Conservation (phyloP, 2,329 filamentous ascomycete genomes). For the Fusarium napiforme region DNA sequence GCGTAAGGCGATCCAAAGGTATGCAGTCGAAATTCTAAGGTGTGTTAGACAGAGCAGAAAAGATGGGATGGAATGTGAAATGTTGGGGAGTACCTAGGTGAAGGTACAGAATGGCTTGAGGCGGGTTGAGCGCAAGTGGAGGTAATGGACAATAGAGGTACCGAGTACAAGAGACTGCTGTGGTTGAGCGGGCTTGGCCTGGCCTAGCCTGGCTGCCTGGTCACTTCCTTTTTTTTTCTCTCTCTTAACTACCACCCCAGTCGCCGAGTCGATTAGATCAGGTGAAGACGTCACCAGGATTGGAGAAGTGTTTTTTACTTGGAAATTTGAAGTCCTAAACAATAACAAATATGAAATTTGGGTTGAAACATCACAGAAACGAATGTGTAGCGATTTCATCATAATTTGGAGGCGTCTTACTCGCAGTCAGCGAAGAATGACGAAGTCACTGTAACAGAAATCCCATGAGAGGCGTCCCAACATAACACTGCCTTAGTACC, state of each 20-base stretch:
- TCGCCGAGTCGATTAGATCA: constrained; percentile 17
- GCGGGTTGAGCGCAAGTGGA: constrained; percentile 10
- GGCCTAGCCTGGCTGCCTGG: background rate
- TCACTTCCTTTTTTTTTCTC: constrained; percentile 6
- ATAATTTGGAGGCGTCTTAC: constrained; percentile 12
- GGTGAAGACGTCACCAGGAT: constrained; percentile 36
- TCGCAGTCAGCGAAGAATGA: constrained; percentile 27
- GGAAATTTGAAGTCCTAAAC: background rate
- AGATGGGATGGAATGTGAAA: constrained; percentile 35
- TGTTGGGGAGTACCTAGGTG: constrained; percentile 24
- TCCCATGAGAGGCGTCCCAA: constrained; percentile 28
- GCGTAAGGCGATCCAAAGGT: constrained; percentile 11
- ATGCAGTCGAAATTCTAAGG: constrained; percentile 15
- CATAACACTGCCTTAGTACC: constrained; percentile 23
- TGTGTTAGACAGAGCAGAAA: constrained; percentile 6
- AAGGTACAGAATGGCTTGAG: constrained; percentile 17
- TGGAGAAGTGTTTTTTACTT: background rate
- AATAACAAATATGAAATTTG: background rate
- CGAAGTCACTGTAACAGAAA: constrained; percentile 26
- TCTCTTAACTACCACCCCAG: constrained; percentile 5
- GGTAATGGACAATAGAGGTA: constrained; percentile 15
- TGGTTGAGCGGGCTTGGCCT: constrained; percentile 20
- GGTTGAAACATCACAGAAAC: background rate
- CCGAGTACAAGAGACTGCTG: constrained; percentile 25
- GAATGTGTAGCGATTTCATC: background rate